Conservation (phyloP, 179 eudicot genomes). For the Pouteria campechiana region DNA sequence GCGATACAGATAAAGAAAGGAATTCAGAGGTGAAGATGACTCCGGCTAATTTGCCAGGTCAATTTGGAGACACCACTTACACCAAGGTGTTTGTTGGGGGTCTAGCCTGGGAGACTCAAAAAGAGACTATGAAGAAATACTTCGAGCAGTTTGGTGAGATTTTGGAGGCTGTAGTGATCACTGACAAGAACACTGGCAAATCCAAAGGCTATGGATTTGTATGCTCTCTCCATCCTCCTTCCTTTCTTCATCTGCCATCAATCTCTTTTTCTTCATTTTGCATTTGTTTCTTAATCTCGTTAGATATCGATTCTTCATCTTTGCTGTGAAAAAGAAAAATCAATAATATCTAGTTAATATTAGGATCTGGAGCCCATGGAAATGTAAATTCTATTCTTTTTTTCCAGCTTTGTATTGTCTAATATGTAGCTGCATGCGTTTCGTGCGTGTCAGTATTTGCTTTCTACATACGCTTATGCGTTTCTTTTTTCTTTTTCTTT, state of each 20-base stretch:
- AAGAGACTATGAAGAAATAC: conserved; percentile 59
- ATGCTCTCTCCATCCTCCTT: conserved; percentile 5
- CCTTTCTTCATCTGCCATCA: background rate
- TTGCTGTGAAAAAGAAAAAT: no score
- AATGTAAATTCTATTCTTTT: no score
- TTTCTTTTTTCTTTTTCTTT: no score
- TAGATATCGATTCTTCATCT: no score
- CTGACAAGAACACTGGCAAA: conserved; percentile 72
- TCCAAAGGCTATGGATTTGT: conserved; percentile 94
- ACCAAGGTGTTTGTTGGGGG: conserved; percentile 90
- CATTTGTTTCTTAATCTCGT: background rate
- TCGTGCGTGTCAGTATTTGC: no score
- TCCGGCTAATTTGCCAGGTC: conserved; percentile 22
- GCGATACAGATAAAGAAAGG: no score
- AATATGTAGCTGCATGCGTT: no score
- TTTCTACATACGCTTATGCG: no score
- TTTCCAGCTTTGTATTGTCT: no score
- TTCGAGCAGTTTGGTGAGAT: conserved; percentile 80
- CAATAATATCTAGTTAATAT: no score
- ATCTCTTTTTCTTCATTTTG: background rate
- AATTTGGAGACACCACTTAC: conserved; percentile 71
- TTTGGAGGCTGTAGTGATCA: conserved; percentile 80
- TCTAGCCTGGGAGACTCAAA: conserved; percentile 81
- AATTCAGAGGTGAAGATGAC: no score
- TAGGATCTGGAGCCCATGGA: no score